These are phyloP conservation scores for Pseudogymnoascus sp. DNA, from an alignment of 2,329 filamentous ascomycete genomes.

Conservation along the genomic window DNA sequence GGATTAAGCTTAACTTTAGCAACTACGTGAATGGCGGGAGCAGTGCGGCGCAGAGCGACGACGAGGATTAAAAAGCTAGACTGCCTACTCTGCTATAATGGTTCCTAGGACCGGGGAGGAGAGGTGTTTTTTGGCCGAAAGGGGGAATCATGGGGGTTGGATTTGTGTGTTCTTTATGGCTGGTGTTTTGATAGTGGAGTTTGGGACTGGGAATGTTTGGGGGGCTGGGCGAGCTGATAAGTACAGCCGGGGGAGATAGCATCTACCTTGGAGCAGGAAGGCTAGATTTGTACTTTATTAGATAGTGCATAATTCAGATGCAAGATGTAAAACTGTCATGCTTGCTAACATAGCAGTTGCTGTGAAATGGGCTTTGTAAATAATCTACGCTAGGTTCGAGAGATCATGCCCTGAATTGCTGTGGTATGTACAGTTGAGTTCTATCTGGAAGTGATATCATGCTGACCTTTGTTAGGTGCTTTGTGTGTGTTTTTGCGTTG, in stretches of 20 bases:
- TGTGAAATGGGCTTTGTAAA: neutral
- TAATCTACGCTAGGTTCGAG: neutral
- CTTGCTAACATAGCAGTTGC: neutral
- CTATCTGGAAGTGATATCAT: neutral
- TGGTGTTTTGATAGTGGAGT: neutral
- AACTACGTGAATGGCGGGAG: slow-evolving; percentile 34
- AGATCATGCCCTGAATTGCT: neutral
- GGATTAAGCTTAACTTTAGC: slow-evolving; percentile 58
- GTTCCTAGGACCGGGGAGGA: slow-evolving; percentile 6
- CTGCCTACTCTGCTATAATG: slow-evolving; percentile 6
- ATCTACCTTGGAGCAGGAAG: slow-evolving; percentile 10
- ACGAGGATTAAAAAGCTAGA: slow-evolving; percentile 32
- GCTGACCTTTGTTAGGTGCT: neutral
- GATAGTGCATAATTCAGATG: slow-evolving; percentile 14
- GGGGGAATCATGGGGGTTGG: neutral
- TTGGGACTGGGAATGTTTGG: neutral
- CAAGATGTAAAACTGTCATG: neutral
- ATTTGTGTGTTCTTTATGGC: slow-evolving; percentile 8
- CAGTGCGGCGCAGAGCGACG: slow-evolving; percentile 43
- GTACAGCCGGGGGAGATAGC: slow-evolving; percentile 3
- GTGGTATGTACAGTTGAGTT: neutral
- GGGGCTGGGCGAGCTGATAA: neutral
- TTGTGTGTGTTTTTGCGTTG: neutral
- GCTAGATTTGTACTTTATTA: slow-evolving; percentile 29
- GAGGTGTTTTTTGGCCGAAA: slow-evolving; percentile 2